Base-by-base conservation (phyloP, 2,329 filamentous ascomycete genomes). In the Leptographium lundbergii region DNA sequence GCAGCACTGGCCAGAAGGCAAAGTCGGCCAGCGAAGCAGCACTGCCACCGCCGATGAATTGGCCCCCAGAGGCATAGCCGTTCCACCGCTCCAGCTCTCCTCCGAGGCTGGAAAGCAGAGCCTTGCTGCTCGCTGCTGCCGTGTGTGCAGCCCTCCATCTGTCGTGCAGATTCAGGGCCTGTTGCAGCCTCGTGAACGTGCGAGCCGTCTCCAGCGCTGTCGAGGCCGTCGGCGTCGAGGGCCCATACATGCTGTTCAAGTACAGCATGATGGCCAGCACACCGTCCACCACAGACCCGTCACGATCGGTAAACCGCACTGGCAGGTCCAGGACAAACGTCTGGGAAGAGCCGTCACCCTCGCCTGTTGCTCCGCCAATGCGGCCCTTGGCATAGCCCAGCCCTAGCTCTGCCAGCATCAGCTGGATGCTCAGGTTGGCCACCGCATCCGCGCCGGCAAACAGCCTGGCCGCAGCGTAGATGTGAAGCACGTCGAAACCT, bases 401-500 rank as follows among this genome's bases (percentile, higher is more conserved):
- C 10, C 73, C 74, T 14, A 75, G 69, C 62, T 80, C 77, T 0
- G 74, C 72, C 34, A 83, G 68, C 70, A 80, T 77, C 13, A 83
- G 63, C 61, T 72, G 70, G 1, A 85, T 70, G 2, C 78, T 72
- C 67, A 74, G 67, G 58, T 84, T 81, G 6, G 73, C 70, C 4
- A 80, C 65, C 0, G 64, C 34, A 59, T 84, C 80, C 0, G 69
- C 66, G 2, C 77, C 77, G 4, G 74, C 64, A 65, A 80, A 83
- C 54, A 84, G 70, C 19, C 80, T 70, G 29, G 79, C 75, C 27
- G 77, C 72, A 39, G 67, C 70, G 60, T 73, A 76, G 66, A 86
- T 79, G 66, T 94, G 86, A 60, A 94, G 72, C 6, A 96, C 89
- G 67, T 99, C 88, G 63, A 91, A 96, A 0, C 94, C 94, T 0